Conservation (phyloP, 2,329 filamentous ascomycete species). For the Kalmusia sp. region DNA sequence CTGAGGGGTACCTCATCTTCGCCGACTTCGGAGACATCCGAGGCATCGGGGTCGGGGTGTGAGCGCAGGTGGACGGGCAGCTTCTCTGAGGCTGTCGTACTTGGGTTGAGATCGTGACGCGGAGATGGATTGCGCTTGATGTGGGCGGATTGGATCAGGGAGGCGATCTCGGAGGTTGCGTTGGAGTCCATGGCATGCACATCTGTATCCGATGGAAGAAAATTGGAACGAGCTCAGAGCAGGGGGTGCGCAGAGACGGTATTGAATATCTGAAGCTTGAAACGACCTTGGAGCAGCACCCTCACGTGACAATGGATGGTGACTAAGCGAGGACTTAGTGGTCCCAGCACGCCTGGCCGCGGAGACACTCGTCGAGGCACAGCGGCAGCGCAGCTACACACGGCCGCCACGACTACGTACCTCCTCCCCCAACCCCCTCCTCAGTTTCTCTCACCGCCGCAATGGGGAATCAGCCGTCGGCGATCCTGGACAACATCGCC, state of each 20-base stretch:
- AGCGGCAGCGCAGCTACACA: conserved; percentile 3
- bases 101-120: conserved; percentile 78
- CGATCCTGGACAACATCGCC: conserved; percentile 93
- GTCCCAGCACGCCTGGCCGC: too few relatives aligned
- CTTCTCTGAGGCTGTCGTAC: conserved; percentile 74
- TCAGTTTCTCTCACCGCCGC: conserved; percentile 30
- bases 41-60: conserved; percentile 50
- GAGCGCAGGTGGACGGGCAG: conserved; percentile 61
- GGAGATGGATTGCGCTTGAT: conserved; percentile 77
- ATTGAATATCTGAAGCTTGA: neutral
- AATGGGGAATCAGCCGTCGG: conserved; percentile 64
- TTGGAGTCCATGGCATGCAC: conserved; percentile 59
- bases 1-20: conserved; percentile 75
- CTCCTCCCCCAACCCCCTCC: conserved; percentile 16
- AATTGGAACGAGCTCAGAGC: neutral
- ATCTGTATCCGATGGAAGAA: too few relatives aligned
- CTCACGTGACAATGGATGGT: too few relatives aligned
- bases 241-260: neutral
- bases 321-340: too few relatives aligned
- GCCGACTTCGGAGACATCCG: conserved; percentile 59
- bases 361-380: too few relatives aligned
- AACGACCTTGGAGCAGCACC: too few relatives aligned
- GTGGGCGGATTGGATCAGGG: conserved; percentile 80
- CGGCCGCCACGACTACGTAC: conserved; percentile 29
- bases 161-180: conserved; percentile 73